phyloP scores from a whole-genome alignment of 495 filamentous ascomycete species.

The Hyaloscypha finlandica region DNA sequence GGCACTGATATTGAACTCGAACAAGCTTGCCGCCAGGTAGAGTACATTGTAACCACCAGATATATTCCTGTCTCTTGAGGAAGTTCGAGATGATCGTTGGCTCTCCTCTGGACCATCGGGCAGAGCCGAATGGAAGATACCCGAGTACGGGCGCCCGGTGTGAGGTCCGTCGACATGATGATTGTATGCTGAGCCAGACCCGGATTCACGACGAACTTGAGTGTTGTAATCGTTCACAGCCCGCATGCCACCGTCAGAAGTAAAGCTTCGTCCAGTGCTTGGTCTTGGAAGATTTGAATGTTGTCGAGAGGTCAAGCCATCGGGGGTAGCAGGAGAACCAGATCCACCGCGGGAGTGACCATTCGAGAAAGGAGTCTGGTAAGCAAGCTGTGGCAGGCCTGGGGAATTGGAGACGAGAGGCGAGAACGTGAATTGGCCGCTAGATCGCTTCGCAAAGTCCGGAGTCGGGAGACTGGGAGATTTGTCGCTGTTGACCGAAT shows the following conservation, averaged over 20 bases:
- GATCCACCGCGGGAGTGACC: constrained; percentile 38
- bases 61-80: constrained; percentile 48
- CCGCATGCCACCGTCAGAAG: constrained; percentile 35
- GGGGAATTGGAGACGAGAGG: constrained; percentile 47
- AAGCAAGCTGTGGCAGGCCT: constrained; percentile 51
- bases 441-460: constrained; percentile 57
- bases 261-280: constrained; percentile 53
- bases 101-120: constrained; percentile 61
- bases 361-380: constrained; percentile 48
- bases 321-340: constrained; percentile 46
- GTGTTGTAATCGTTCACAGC: constrained; percentile 47
- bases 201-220: constrained; percentile 42
- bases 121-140: constrained; percentile 82
- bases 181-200: constrained; percentile 26
- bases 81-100: constrained; percentile 45
- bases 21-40: constrained; percentile 91
- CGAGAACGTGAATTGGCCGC: constrained; percentile 55
- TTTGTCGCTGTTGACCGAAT: constrained; percentile 64
- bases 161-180: constrained; percentile 31
- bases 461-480: constrained; percentile 62
- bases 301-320: constrained; percentile 33
- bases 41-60: constrained; percentile 55
- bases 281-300: constrained; percentile 41
- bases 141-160: constrained; percentile 52
- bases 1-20: constrained; percentile 94